Evolutionary conservation across 768 basidiomycete species (phyloP), one percentile per base, ranked within the genome.

Genomic region (Macrolepiota dolichaula): DNA sequence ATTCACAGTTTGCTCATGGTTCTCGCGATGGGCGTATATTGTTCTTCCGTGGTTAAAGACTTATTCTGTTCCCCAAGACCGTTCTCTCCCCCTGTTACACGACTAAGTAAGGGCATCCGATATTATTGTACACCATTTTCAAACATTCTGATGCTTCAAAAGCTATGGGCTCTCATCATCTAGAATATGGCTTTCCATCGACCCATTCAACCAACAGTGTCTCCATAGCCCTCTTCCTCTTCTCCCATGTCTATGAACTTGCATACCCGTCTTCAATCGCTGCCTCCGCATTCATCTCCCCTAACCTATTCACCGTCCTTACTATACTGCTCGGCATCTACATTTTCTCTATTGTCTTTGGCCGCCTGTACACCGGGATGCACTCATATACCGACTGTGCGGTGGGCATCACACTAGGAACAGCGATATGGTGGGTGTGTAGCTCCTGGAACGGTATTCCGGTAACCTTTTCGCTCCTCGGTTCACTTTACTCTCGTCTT

Each of bases 121-220:
- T 25, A 57, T n/a, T n/a, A n/a, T n/a, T n/a, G n/a, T 37, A 37
- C 13, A 22, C 57, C 11, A 19, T 57, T 27, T 22, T 64, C 53
- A 19, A 55, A 22, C 49, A 56, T 29, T 40, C 51, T 40, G 59
- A 11, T 7, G 15, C 40, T 36, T 35, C 12, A 36, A 38, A 65
- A 92, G 90, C 87, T 4, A 87, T 93, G 55, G 88, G 91, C 13
- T 82, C 77, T 1, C 91, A 92, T 68, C 91, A 94, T 65, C 80
- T 92, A 2, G 94, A 96, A 75, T 96, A 96, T 66, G 96, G 96
- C 24, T 96, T 98, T 69, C 96, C 95, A 0, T 96, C 94, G 0
- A 97, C 96, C 0, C 96, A 99, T 68, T 91, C 93, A 1, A 93
- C 95, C 7, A 96, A 97, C 72, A 85, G 87, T 57, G 82, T 94